These are phyloP conservation scores for Pyracantha coccinea DNA, from an alignment of 331 rosid genomes.

Conservation along the genomic window DNA sequence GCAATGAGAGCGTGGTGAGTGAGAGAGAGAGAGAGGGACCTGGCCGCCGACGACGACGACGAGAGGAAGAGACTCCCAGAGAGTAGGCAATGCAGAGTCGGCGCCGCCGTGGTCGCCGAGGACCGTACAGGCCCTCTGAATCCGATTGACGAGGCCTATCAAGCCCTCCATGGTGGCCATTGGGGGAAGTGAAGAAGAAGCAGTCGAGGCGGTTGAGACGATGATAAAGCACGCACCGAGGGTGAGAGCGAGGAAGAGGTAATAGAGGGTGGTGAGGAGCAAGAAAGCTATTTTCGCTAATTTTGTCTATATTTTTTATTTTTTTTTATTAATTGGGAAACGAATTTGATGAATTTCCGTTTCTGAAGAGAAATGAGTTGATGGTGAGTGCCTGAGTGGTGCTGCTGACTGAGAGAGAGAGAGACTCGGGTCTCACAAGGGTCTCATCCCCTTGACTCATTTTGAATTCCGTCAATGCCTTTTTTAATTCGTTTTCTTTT, in stretches of 20 bases:
- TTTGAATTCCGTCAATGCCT: not conserved
- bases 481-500: not conserved
- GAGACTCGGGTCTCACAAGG: not conserved
- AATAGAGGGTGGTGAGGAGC: constrained; percentile 9
- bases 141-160: constrained; percentile 57
- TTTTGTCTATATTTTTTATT: not conserved
- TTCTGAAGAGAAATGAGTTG: not conserved
- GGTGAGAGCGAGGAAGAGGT: constrained; percentile 19
- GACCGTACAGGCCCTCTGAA: constrained; percentile 60
- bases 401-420: no score
- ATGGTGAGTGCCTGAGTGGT: not conserved
- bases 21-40: constrained; percentile 20
- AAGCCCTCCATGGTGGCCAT: constrained; percentile 47
- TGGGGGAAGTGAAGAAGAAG: not conserved
- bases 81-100: constrained; percentile 52
- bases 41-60: constrained; percentile 76
- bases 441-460: not conserved
- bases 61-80: constrained; percentile 74
- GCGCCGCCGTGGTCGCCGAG: constrained; percentile 56
- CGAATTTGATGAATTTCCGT: not conserved
- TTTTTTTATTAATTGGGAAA: not conserved
- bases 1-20: not conserved
- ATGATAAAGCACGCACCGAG: constrained; percentile 10
- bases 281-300: constrained; percentile 29
- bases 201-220: not conserved